These are phyloP conservation scores for Eucalyptus marginata DNA, from an alignment of 345 rosid genomes.

Conservation along the genomic window DNA sequence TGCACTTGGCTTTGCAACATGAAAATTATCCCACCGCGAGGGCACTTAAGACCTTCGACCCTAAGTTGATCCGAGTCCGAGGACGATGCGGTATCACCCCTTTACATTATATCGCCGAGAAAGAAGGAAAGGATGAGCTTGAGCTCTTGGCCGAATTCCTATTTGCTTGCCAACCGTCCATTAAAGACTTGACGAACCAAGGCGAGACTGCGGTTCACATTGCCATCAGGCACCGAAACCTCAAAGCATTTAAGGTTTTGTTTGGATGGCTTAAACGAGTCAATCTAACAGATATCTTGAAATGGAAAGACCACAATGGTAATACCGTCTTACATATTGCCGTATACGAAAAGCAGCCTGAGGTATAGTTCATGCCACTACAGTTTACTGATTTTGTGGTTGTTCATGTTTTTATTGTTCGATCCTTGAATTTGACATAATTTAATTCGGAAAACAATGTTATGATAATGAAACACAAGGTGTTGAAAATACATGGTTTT, in stretches of 20 bases:
- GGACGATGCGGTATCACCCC: neutral
- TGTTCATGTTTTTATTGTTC: neutral
- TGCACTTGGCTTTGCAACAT: neutral
- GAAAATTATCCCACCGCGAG: fast-evolving
- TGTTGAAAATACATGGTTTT: neutral
- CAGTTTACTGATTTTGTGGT: fast-evolving
- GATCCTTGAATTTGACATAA: neutral
- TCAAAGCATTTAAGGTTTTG: fast-evolving
- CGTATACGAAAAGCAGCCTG: fast-evolving
- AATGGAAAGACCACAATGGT: neutral
- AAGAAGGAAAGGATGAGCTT: neutral
- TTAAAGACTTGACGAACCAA: neutral
- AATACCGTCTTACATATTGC: neutral
- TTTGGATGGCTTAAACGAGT: neutral
- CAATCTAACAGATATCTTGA: neutral
- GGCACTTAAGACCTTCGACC: neutral
- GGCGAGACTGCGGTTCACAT: neutral
- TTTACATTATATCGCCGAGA: neutral
- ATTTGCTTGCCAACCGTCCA: fast-evolving
- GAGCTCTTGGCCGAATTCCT: neutral
- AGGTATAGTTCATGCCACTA: neutral
- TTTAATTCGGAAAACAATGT: no score
- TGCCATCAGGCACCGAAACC: neutral
- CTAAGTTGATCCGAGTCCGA: neutral
- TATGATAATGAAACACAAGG: neutral